A percentile compares a stretch with the other conserved stretches of the same genome.
These are phyloP conservation scores for Kickxella alabastrina DNA, from an alignment of 192 early-diverging fungal species.

Conservation along the genomic window DNA sequence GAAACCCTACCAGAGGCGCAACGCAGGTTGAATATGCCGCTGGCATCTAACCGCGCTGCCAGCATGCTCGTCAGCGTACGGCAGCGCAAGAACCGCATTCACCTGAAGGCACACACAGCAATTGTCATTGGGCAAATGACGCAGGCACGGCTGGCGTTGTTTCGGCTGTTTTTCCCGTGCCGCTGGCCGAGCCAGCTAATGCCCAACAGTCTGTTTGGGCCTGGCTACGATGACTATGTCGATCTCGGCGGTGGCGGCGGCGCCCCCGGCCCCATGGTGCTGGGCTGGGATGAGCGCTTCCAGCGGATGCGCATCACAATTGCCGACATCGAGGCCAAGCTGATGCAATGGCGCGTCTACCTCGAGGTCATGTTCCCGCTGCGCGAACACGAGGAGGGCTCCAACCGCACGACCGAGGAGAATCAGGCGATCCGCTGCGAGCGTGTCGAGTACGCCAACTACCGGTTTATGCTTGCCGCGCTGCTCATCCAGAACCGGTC, in stretches of 20 bases:
- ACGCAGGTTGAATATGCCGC: neutral
- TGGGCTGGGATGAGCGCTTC: conserved; percentile 51
- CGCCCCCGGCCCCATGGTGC: conserved; percentile 34
- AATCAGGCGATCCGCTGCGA: conserved; percentile 36
- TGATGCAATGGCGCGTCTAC: conserved; percentile 52
- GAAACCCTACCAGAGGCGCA: neutral
- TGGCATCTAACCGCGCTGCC: conserved; percentile 38
- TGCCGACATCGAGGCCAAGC: conserved; percentile 45
- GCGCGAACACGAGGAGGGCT: conserved; percentile 47
- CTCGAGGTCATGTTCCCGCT: conserved; percentile 49
- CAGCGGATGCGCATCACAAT: conserved; percentile 40
- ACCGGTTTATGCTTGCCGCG: conserved; percentile 45
- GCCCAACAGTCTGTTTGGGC: conserved; percentile 21
- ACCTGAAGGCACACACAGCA: conserved; percentile 46
- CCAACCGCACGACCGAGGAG: conserved; percentile 22
- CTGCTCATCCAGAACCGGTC: conserved; percentile 45
- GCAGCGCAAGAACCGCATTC: conserved; percentile 48
- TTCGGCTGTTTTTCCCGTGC: conserved; percentile 51
- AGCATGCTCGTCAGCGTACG: conserved; percentile 49
- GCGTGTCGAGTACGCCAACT: conserved; percentile 49
- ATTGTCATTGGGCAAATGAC: conserved; percentile 51
- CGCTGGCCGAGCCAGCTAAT: conserved; percentile 52
- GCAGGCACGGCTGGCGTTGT: conserved; percentile 44
- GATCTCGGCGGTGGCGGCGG: conserved; percentile 47
- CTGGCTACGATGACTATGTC: neutral